A percentile compares a stretch with the other conserved stretches of the same genome.
These are phyloP conservation scores for Arthrobotrys iridis DNA, from an alignment of 2,329 filamentous ascomycete species.

Conservation along the genomic window DNA sequence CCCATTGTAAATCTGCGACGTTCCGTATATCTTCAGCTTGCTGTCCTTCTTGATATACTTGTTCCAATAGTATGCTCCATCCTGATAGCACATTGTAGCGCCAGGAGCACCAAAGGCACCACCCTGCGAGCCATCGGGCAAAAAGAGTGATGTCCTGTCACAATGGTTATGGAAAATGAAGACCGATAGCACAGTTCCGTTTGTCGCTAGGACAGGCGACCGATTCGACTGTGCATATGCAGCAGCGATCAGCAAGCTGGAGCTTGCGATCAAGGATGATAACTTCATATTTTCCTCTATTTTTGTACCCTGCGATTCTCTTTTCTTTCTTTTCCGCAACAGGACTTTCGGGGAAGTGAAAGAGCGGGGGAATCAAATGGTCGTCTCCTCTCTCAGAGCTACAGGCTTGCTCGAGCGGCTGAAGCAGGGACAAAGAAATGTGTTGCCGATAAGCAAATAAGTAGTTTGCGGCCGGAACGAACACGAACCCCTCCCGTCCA, in stretches of 20 bases:
- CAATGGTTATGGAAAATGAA: conserved; percentile 50
- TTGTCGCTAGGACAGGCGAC: conserved; percentile 21
- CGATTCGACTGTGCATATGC: conserved; percentile 7
- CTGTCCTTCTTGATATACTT: conserved; percentile 34
- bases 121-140: conserved; percentile 15
- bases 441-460: conserved; percentile 44
- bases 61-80: conserved; percentile 41
- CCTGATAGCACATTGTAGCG: conserved; percentile 36
- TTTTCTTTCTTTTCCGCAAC: background rate
- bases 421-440: conserved; percentile 16
- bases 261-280: conserved; percentile 27
- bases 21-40: conserved; percentile 40
- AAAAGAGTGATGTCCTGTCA: conserved; percentile 38
- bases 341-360: background rate
- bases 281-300: conserved; percentile 36
- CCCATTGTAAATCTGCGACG: conserved; percentile 35
- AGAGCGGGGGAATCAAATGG: background rate
- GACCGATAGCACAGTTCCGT: conserved; percentile 35
- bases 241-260: conserved; percentile 16
- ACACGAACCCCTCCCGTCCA: conserved; percentile 20
- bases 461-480: background rate
- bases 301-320: background rate
- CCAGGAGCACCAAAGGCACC: conserved; percentile 28
- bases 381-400: background rate
- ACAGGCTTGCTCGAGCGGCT: background rate